phyloP scores from a whole-genome alignment of 2,329 filamentous ascomycete genomes.

The Coniochaeta sp. region DNA sequence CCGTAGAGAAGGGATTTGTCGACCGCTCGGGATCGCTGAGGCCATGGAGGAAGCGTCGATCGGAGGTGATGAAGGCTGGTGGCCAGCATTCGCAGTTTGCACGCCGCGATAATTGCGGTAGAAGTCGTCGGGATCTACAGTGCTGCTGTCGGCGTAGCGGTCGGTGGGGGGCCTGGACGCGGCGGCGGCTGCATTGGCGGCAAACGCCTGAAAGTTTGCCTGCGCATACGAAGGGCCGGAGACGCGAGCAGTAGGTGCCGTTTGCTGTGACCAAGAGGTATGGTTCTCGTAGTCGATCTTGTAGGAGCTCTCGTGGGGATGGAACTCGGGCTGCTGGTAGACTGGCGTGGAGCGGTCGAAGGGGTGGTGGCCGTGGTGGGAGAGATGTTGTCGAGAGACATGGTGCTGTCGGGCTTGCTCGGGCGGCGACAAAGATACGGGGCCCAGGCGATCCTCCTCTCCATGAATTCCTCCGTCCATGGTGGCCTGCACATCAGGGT shows the following conservation, averaged over 20 bases:
- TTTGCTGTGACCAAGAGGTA: neutral
- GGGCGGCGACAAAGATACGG: slow-evolving; percentile 18
- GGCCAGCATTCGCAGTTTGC: slow-evolving; percentile 17
- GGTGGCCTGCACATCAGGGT: slow-evolving; percentile 29
- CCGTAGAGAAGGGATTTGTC: slow-evolving; percentile 32
- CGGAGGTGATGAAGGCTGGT: slow-evolving; percentile 6
- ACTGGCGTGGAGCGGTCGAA: slow-evolving; percentile 8
- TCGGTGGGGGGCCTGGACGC: slow-evolving; percentile 17
- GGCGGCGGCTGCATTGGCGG: slow-evolving; percentile 27
- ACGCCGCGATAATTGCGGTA: slow-evolving; percentile 41
- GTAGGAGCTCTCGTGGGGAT: slow-evolving; percentile 12
- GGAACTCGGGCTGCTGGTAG: slow-evolving; percentile 16
- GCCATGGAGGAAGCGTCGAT: slow-evolving; percentile 27
- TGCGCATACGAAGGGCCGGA: slow-evolving; percentile 27
- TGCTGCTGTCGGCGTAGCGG: slow-evolving; percentile 18
- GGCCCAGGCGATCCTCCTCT: slow-evolving; percentile 30
- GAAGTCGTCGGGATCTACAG: slow-evolving; percentile 47
- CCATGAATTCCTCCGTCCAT: slow-evolving; percentile 41
- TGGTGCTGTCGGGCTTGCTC: slow-evolving; percentile 15
- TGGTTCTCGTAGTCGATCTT: neutral
- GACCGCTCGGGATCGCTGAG: slow-evolving; percentile 29
- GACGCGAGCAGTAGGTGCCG: slow-evolving; percentile 1
- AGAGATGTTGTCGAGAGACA: slow-evolving; percentile 19
- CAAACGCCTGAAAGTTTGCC: slow-evolving; percentile 27
- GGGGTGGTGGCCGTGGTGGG: slow-evolving; percentile 15